Conservation (phyloP, 495 filamentous ascomycete genomes). For the Niebla homalea region DNA sequence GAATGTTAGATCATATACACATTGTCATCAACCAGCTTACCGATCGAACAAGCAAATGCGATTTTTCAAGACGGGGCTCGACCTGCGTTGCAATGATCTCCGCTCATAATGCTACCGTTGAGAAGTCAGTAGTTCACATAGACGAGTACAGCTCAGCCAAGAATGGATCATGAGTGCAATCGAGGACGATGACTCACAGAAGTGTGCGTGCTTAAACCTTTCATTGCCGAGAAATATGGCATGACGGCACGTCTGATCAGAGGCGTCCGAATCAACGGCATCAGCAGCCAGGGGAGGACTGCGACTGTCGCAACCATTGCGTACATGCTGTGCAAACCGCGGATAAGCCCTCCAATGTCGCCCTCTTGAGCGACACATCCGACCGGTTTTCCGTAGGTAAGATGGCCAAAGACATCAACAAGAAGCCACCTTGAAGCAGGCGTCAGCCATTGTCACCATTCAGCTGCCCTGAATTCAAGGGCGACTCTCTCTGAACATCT, state of each 20-base stretch:
- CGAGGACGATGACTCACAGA: no score
- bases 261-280: not conserved
- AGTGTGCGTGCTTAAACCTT: not conserved
- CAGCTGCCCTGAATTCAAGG: not conserved
- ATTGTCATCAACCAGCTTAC: no score
- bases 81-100: no score
- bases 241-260: not conserved
- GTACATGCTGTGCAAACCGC: constrained; percentile 1
- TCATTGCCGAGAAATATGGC: not conserved
- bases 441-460: not conserved
- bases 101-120: no score
- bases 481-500: not conserved
- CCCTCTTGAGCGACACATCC: not conserved
- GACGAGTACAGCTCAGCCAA: no score
- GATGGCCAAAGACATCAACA: not conserved
- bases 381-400: not conserved
- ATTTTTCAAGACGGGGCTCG: no score
- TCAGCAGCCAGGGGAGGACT: not conserved
- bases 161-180: no score
- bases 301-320: not conserved
- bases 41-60: no score
- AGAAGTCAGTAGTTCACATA: no score
- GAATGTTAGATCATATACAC: no score
- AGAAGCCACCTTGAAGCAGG: not conserved
- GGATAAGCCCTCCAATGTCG: constrained; percentile 1